A percentile compares a stretch with the other conserved stretches of the same genome.
Evolutionary conservation across 805 yeast species (phyloP).

Genomic region (Kodamaea hsintzibuensis): DNA sequence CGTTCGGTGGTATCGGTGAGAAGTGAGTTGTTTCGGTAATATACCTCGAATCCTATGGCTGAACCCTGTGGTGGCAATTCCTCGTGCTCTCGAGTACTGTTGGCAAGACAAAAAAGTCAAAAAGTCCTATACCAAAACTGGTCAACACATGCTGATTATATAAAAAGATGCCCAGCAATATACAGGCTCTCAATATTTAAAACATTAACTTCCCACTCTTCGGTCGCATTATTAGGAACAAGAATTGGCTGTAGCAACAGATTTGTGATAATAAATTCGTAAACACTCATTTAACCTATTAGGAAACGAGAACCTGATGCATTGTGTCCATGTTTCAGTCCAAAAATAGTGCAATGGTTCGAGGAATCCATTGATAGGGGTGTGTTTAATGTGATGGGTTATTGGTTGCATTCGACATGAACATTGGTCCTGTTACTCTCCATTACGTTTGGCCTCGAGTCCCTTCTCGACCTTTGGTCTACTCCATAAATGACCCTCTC

Average conservation of each 20-base stretch:
- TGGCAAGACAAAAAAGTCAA: not conserved
- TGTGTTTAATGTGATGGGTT: too few relatives aligned
- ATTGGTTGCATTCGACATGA: too few relatives aligned
- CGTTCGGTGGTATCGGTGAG: too few relatives aligned
- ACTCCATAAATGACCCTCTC: too few relatives aligned
- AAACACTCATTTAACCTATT: slow-evolving; percentile 4
- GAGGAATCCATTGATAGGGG: not conserved
- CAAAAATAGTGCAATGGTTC: not conserved
- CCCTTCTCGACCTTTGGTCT: not conserved
- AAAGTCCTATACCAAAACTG: not conserved
- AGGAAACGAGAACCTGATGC: not conserved
- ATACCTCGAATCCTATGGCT: too few relatives aligned
- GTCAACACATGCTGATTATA: not conserved
- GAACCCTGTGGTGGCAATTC: too few relatives aligned
- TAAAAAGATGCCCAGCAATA: not conserved
- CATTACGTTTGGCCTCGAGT: not conserved
- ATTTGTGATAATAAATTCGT: slow-evolving; percentile 1
- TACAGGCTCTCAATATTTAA: not conserved
- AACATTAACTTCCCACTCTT: not conserved
- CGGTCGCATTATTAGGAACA: not conserved
- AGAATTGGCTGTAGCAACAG: not conserved
- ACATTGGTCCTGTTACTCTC: too few relatives aligned
- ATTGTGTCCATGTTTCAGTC: not conserved
- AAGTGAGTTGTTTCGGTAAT: too few relatives aligned
- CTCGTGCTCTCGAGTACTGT: not conserved